Evolutionary conservation across 208 protist species (phyloP).

Genomic region (Leishmania arabica): DNA sequence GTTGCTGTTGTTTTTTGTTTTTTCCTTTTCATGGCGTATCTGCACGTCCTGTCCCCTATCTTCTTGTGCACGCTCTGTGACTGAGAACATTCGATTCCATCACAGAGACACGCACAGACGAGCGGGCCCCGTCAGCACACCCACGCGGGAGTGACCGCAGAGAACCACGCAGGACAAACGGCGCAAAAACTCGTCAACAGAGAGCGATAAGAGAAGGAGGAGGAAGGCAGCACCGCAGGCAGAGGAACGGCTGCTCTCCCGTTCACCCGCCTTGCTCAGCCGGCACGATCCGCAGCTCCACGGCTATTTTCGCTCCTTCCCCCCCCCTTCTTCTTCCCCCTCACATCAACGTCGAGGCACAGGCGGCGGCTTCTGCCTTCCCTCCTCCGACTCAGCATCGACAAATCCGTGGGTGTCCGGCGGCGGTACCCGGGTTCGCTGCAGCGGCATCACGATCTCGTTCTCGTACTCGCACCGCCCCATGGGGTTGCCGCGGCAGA

Average conservation of each 20-base stretch:
- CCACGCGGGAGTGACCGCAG: background rate
- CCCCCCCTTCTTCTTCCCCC: too few relatives aligned
- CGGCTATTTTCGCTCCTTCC: background rate
- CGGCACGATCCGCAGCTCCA: background rate
- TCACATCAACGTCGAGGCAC: background rate
- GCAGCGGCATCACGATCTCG: constrained; percentile 34
- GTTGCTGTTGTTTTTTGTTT: background rate
- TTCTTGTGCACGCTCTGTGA: background rate
- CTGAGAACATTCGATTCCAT: background rate
- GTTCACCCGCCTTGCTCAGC: background rate
- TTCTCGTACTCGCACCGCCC: constrained; percentile 63
- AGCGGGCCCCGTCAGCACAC: background rate
- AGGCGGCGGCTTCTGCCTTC: background rate
- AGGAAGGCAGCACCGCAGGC: background rate
- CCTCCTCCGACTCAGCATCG: constrained; percentile 28
- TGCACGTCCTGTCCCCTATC: background rate
- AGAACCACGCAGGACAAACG: background rate
- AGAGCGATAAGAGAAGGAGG: background rate
- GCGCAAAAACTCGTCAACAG: background rate
- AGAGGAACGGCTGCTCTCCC: too few relatives aligned
- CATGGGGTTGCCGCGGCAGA: constrained; percentile 65
- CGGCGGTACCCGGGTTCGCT: constrained; percentile 18
- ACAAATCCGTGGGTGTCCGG: constrained; percentile 74
- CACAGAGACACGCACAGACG: background rate
- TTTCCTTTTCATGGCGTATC: background rate